Evolutionary conservation across 2,329 filamentous ascomycete genomes (phyloP), one percentile per base, ranked within the genome.

Genomic region (Penicillium psychrosexuale): DNA sequence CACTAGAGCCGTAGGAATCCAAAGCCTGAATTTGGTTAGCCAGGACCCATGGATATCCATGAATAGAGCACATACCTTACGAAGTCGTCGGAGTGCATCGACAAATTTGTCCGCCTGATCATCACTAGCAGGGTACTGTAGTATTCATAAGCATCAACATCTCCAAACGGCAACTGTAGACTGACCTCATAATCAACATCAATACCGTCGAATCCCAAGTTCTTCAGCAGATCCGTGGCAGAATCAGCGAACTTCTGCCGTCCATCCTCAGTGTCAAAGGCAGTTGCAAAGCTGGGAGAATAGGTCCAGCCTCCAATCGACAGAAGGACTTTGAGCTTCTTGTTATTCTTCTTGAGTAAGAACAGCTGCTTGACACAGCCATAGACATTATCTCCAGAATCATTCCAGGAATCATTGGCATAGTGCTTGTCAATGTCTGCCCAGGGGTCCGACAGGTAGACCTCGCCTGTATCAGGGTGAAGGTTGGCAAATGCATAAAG

Each of bases 401-500:
- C 87, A 60, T 89, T 87, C 75, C 61, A 76, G 1, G 83, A 87
- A 68, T 93, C 89, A 12, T 73, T 77, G 0, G 83, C 73, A 64
- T 89, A 92, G 66, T 85, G 86, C 66, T 88, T 90, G 50, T 91
- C 78, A 1, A 76, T 64, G 49, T 92, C 90, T 24, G 89, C 81
- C 71, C 82, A 91, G 1, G 77, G 73, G 65, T 94, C 89, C 1
- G 83, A 86, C 8, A 90, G 77, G 66, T 80, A 88, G 73, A 95
- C 91, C 73, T 95, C 90, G 47, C 93, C 93, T 3, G 36, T 49
- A 0, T 93, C 89, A 3, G 86, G 80, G 4, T 84, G 82, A 55
- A 96, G 84, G 70, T 97, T 95, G 68, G 90, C 93, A 75, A 97
- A 97, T 15, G 92, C 82, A 66, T 97, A 97, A 15, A 97, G 84